phyloP scores from a whole-genome alignment of 345 rosid genomes.

The Isatis tinctoria region DNA sequence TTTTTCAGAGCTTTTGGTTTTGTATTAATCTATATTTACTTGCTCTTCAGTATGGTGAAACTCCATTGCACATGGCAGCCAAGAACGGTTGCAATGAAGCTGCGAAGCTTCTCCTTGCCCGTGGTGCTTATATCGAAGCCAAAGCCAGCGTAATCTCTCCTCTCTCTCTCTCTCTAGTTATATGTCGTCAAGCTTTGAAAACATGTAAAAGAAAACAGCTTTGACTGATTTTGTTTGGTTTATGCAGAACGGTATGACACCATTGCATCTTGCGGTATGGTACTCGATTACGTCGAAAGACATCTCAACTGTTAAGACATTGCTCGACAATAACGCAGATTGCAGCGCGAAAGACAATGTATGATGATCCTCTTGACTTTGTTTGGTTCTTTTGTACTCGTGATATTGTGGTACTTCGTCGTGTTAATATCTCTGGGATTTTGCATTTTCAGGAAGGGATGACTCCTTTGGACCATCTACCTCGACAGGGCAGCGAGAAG shows the following conservation, averaged over 20 bases:
- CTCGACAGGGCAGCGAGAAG: conserved; percentile 74
- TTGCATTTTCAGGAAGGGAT: conserved; percentile 63
- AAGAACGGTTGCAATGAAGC: conserved; percentile 93
- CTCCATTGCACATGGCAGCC: conserved; percentile 99
- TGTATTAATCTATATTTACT: neutral
- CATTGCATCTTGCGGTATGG: conserved; percentile 98
- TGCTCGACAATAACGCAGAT: conserved; percentile 84
- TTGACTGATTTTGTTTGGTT: neutral
- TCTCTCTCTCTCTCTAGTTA: conserved; percentile 12
- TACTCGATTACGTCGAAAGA: conserved; percentile 75
- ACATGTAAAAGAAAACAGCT: no score
- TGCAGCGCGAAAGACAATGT: conserved; percentile 91
- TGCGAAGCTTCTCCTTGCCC: conserved; percentile 68
- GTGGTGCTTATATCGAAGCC: conserved; percentile 86
- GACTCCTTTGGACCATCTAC: conserved; percentile 90
- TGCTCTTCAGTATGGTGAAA: conserved; percentile 80
- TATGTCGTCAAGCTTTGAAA: no score
- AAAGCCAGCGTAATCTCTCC: conserved; percentile 56
- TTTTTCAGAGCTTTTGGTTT: neutral
- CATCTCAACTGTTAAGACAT: conserved; percentile 69
- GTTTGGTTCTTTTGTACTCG: neutral
- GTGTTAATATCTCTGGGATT: no score
- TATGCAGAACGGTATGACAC: conserved; percentile 96
- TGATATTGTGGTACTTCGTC: neutral
- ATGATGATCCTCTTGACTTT: neutral